Evolutionary conservation across 1,284 basidiomycete genomes (phyloP), one percentile per base, ranked within the genome.

Genomic region (Coniferiporia weirii): DNA sequence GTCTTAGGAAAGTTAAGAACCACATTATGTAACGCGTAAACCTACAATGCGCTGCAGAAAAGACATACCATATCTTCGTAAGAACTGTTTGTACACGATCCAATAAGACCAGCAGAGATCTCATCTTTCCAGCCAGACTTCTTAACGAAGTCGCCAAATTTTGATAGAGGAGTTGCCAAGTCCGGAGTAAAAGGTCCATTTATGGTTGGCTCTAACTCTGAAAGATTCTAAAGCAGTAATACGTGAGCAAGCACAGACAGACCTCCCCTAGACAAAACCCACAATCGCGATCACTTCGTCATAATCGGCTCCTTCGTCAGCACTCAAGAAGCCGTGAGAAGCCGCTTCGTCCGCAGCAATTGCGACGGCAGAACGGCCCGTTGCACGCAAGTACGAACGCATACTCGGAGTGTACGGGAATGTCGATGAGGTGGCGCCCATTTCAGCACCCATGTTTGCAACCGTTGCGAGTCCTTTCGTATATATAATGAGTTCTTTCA

Each of bases 131-230:
- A 98, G 22, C 89, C 89, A 71, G 93, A 88, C 64, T 88, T 83
- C 71, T 87, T 79, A 50, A 98, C 79, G 68, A 96, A 87, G 2
- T 77, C 68, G 38, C 85, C 88, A 70, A 99, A 99, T 68, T 89
- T 85, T 45, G 95, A 97, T n/a, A 99, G 74, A 13, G 95, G 95
- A 0, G 95, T 98, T 13, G 95, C 91, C 49, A 99, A 77, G 75
- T 99, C 97, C 15, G 97, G 97, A 0, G 97, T 99, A 77, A 98
- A 98, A 4, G 97, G 97, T 0, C 97, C 97, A 71, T 98, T 99
- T 68, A 98, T 85, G 57, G 89, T 93, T 7, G 97, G 97, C 71
- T 99, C 97, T 47, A 99, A 79, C 56, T 91, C 84, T 6, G 92
- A 93, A 32, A 99, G 78, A 71, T 99, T 86, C 89, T 94, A 63